Conservation (phyloP, 768 basidiomycete genomes). For the Leccinellum albellum region DNA sequence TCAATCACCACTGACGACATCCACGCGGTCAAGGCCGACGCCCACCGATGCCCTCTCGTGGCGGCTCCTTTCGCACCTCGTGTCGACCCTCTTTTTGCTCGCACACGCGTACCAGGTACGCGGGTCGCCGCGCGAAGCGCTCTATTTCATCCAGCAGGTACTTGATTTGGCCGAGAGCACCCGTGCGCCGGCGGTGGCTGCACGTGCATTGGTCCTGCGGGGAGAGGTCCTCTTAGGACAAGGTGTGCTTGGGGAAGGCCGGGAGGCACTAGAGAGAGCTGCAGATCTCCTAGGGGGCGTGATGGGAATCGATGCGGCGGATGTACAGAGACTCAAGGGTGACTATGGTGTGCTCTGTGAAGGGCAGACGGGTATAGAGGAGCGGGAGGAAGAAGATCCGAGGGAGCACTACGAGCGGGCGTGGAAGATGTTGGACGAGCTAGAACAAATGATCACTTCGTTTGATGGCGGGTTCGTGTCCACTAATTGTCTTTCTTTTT, state of each 20-base stretch:
- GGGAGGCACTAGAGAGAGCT: conserved; percentile 49
- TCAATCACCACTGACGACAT: conserved; percentile 16
- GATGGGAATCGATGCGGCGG: conserved; percentile 54
- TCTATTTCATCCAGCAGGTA: conserved; percentile 79
- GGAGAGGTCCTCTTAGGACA: conserved; percentile 70
- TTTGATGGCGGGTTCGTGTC: conserved; percentile 50
- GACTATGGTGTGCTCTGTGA: conserved; percentile 38
- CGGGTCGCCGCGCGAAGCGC: conserved; percentile 81
- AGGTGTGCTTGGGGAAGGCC: conserved; percentile 55
- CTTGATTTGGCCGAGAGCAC: conserved; percentile 67
- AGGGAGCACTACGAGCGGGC: conserved; percentile 53
- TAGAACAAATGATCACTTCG: conserved; percentile 51
- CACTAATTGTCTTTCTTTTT: neutral
- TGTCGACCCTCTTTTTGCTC: conserved; percentile 63
- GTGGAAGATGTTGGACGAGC: conserved; percentile 54
- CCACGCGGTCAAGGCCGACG: conserved; percentile 11
- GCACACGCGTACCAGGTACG: conserved; percentile 61
- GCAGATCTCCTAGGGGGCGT: conserved; percentile 43
- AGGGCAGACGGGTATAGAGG: conserved; percentile 32
- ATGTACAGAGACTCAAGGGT: conserved; percentile 54
- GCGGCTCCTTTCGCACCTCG: conserved; percentile 69
- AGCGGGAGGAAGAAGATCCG: conserved; percentile 40
- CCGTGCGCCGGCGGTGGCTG: conserved; percentile 59
- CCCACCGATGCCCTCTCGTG: conserved; percentile 63
- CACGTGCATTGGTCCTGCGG: conserved; percentile 61